These are phyloP conservation scores for Xylaria hypoxylon DNA, from an alignment of 2,329 filamentous ascomycete genomes.

Conservation along the genomic window DNA sequence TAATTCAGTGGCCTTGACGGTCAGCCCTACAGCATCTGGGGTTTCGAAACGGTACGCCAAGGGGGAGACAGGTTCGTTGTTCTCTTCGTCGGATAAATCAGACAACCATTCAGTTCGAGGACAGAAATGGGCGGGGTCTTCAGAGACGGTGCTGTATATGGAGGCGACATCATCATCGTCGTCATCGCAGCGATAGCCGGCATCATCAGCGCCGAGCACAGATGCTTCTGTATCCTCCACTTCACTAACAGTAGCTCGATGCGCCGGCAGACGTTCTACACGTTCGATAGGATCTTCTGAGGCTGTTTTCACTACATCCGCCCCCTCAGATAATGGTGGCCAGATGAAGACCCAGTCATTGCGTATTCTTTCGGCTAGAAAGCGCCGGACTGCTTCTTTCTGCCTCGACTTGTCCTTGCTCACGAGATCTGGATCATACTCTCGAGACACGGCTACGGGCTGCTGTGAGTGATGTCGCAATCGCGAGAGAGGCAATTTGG, in stretches of 20 bases:
- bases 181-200: slow-evolving; percentile 53
- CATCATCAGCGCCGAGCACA: slow-evolving; percentile 50
- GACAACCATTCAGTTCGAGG: slow-evolving; percentile 68
- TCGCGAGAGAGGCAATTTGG: slow-evolving; percentile 65
- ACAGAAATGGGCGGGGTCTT: slow-evolving; percentile 63
- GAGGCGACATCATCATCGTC: slow-evolving; percentile 55
- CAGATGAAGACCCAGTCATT: slow-evolving; percentile 72
- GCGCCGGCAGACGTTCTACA: slow-evolving; percentile 1
- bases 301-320: background rate
- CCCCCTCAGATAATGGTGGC: slow-evolving; percentile 54
- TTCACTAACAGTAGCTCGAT: slow-evolving; percentile 18
- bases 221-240: slow-evolving; percentile 42
- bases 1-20: slow-evolving; percentile 56
- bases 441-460: slow-evolving; percentile 47
- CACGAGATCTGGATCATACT: slow-evolving; percentile 70
- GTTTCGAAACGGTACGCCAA: slow-evolving; percentile 65
- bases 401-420: slow-evolving; percentile 72
- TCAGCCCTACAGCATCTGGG: slow-evolving; percentile 59
- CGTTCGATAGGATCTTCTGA: slow-evolving; percentile 13
- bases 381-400: slow-evolving; percentile 70
- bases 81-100: slow-evolving; percentile 66
- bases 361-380: slow-evolving; percentile 65
- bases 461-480: slow-evolving; percentile 57
- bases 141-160: slow-evolving; percentile 58
- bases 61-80: slow-evolving; percentile 55